Base-by-base conservation (phyloP, 192 early-diverging fungal species). In the Coemansia sp. region DNA sequence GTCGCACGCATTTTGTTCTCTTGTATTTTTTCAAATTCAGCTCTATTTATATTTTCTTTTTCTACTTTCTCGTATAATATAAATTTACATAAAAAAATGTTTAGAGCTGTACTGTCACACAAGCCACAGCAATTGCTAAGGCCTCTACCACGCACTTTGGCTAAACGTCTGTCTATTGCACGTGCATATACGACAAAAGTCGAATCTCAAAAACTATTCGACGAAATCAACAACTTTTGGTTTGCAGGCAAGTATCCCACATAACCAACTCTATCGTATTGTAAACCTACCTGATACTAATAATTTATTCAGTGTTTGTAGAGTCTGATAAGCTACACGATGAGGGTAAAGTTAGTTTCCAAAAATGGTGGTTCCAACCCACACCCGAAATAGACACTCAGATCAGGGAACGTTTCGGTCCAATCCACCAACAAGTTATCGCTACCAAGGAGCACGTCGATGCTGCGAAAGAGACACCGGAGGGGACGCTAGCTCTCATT, bases 311-410 rank as follows among this genome's bases (percentile, higher is more conserved):
- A 37, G 9, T 6, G 9, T 1, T 37, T 59, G 10, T 64, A 59
- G 79, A 82, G 66, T 82, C 79, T 1, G 79, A 82, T 66, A 43
- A 64, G 30, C 71, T 82, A n/a, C 79, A 82, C 58, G 58, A 67
- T 30, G 67, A 47, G 7, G 70, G 70, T 35, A 70, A 76, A 59
- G 70, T 44, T 33, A 76, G 79, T 44, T 85, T 80, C 68, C 84
- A 80, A 61, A 73, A 64, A 44, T 80, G 78, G 74, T 85, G 84
- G 84, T 85, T 81, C 65, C 50, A 81, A 64, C 73, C 66, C 11
- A 67, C 47, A n/a, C 28, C 61, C 7, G 62, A 57, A 4, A 59
- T 78, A 21, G 84, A 85, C 78, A 14, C n/a, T 9, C 62, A 78
- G 40, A 78, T 85, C 43, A 70, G 57, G 30, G 47, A 63, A 17